Base-by-base conservation (phyloP, 2,329 filamentous ascomycete species). In the Mariannaea sp. region DNA sequence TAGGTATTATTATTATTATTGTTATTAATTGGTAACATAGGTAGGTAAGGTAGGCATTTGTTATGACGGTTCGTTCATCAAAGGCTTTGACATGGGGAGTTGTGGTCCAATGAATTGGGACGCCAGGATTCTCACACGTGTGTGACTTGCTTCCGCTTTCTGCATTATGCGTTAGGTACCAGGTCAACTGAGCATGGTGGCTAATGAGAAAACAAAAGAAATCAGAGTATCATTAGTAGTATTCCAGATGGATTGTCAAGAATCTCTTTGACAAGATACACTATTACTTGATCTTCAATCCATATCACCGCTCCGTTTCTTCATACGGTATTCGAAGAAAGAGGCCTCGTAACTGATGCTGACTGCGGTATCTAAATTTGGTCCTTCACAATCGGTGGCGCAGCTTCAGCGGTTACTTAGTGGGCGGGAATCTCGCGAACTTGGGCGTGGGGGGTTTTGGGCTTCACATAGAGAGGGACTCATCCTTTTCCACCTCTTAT, bases 61-160 rank as follows among this genome's bases (percentile, higher is more conserved):
- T 32, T 12, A 32, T 32, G 29, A 32, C 22, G 22, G 22, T 8
- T 24, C 22, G 22, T n/a, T n/a, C n/a, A 29, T 12, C 7, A 29
- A 12, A 32, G 10, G 29, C 7, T 8, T n/a, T 32, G 10, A 32
- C n/a, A 32, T 12, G 9, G 29, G 42, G 41, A 44, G 32, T 24
- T 41, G 36, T 35, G 36, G 12, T 27, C 27, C 26, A 36, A 20
- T 45, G 41, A 29, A 46, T 55, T 20, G 40, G 52, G 40, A 50
- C 46, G 41, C 55, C 45, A 29, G 50, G 46, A 53, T 45, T 16
- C 49, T 56, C 49, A 43, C 54, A 54, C 50, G 50, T 55, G 55
- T 51, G 50, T 39, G 42, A 29, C 36, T 22, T 32, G 48, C 24
- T n/a, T n/a, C n/a, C n/a, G n/a, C n/a, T n/a, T n/a, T n/a, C n/a